Evolutionary conservation across 352 stramenopile species (phyloP).

Genomic region (Halophytophthora polymorphica): DNA sequence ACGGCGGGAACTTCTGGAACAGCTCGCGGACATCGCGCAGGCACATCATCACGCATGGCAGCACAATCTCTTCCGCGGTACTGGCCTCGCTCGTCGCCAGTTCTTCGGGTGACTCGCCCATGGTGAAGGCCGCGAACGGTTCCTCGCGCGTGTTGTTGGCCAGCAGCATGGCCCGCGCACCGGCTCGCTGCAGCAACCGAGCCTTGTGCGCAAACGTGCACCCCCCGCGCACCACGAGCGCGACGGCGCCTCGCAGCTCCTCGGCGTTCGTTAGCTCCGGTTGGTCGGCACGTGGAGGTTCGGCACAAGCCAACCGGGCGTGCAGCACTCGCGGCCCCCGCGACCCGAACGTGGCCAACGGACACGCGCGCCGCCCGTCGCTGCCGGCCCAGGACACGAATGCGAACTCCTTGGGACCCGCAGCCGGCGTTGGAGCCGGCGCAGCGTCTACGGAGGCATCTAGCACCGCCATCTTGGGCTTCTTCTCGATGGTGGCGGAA

Average conservation of each 20-base stretch:
- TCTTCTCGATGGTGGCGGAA: not conserved
- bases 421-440: constrained; percentile 6
- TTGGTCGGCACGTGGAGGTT: constrained; percentile 59
- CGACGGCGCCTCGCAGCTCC: constrained; percentile 47
- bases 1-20: constrained; percentile 60
- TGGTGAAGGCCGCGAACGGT: constrained; percentile 56
- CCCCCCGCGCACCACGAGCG: constrained; percentile 60
- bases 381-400: constrained; percentile 59
- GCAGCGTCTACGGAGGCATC: not conserved
- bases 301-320: constrained; percentile 44
- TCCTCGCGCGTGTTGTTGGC: constrained; percentile 59
- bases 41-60: constrained; percentile 74
- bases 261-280: constrained; percentile 40
- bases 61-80: constrained; percentile 21
- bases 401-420: constrained; percentile 28
- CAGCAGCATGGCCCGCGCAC: constrained; percentile 47
- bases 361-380: constrained; percentile 36
- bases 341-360: constrained; percentile 60
- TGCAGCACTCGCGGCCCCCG: constrained; percentile 23
- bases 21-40: constrained; percentile 51
- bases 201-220: constrained; percentile 73
- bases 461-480: constrained; percentile 4
- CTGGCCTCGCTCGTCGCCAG: constrained; percentile 12
- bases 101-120: constrained; percentile 31
- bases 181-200: constrained; percentile 45